phyloP scores from a whole-genome alignment of 2,329 filamentous ascomycete genomes.

The Thyridium curvatum region DNA sequence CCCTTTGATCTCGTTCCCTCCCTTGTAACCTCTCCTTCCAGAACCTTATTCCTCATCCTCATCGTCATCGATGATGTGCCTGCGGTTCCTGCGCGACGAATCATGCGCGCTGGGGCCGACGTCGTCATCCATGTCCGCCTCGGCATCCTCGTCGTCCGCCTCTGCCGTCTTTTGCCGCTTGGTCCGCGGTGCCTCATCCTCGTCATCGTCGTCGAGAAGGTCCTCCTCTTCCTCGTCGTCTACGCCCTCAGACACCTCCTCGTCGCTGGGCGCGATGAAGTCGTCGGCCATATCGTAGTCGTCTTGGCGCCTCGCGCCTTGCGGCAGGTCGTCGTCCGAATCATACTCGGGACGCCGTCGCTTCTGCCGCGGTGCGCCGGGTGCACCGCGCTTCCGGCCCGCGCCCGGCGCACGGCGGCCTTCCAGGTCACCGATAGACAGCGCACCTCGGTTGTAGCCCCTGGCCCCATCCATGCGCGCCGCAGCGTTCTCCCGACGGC shows the following conservation, averaged over 20 bases:
- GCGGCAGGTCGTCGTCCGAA: slow-evolving; percentile 67
- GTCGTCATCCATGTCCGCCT: slow-evolving; percentile 48
- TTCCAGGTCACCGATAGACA: slow-evolving; percentile 66
- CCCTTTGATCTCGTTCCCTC: no score
- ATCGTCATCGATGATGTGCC: slow-evolving; percentile 55
- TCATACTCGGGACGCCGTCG: slow-evolving; percentile 61
- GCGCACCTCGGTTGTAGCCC: slow-evolving; percentile 41
- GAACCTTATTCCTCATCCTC: slow-evolving; percentile 44
- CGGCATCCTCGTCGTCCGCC: slow-evolving; percentile 39
- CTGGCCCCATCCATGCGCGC: slow-evolving; percentile 52
- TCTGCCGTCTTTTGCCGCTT: slow-evolving; percentile 48
- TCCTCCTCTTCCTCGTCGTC: slow-evolving; percentile 57
- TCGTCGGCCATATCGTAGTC: slow-evolving; percentile 77
- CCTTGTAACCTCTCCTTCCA: neutral
- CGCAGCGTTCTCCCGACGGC: slow-evolving; percentile 61
- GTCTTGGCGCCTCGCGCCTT: slow-evolving; percentile 56
- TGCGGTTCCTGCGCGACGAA: slow-evolving; percentile 38
- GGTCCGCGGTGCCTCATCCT: slow-evolving; percentile 33
- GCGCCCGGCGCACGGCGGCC: slow-evolving; percentile 40
- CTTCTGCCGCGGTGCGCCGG: slow-evolving; percentile 43
- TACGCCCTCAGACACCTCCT: slow-evolving; percentile 54
- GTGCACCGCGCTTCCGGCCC: slow-evolving; percentile 46
- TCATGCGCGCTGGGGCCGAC: slow-evolving; percentile 26
- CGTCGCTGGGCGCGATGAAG: slow-evolving; percentile 70
- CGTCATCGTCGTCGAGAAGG: slow-evolving; percentile 48